Percentiles rank a stretch among this genome's conserved stretches.
Evolutionary conservation across 495 filamentous ascomycete genomes (phyloP).

Genomic region (Oidiodendron maius): DNA sequence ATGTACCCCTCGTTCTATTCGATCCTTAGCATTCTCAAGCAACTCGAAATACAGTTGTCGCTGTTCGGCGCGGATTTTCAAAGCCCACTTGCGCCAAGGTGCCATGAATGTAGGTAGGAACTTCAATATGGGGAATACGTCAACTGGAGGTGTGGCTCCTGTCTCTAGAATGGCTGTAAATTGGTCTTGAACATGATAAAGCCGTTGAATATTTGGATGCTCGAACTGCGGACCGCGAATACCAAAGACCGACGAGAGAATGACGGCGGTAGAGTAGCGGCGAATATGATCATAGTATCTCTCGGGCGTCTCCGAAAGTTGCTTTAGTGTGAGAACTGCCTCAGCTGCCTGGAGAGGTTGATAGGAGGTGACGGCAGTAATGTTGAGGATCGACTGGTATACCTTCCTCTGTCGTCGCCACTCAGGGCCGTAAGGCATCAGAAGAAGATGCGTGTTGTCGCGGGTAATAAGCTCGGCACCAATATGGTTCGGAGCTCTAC

Average conservation of each 20-base stretch:
- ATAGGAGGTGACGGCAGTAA: conserved; percentile 13
- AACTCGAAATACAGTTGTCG: conserved; percentile 11
- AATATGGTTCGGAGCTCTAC: conserved; percentile 14
- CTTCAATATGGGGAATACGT: not conserved
- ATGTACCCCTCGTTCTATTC: conserved; percentile 5
- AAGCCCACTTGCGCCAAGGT: conserved; percentile 8
- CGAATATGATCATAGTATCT: conserved; percentile 19
- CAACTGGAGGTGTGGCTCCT: conserved; percentile 1
- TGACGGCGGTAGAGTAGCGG: conserved; percentile 22
- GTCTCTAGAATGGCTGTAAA: conserved; percentile 9
- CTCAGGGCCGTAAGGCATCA: conserved; percentile 15
- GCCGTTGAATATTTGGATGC: conserved; percentile 6
- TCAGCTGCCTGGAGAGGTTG: conserved; percentile 19
- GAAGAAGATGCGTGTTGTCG: conserved; percentile 8
- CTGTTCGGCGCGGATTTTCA: conserved; percentile 4
- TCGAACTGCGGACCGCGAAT: conserved; percentile 2
- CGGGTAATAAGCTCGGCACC: conserved; percentile 12
- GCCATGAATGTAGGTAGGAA: conserved; percentile 1
- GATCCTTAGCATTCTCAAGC: conserved; percentile 1
- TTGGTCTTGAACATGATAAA: conserved; percentile 14
- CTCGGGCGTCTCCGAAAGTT: conserved; percentile 14
- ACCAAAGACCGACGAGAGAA: conserved; percentile 19
- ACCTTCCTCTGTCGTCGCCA: conserved; percentile 20
- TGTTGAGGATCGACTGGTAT: conserved; percentile 10
- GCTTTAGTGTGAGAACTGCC: conserved; percentile 17